Evolutionary conservation across 2,329 filamentous ascomycete species (phyloP), one percentile per base, ranked within the genome.

Genomic region (Aspergillus sergii): DNA sequence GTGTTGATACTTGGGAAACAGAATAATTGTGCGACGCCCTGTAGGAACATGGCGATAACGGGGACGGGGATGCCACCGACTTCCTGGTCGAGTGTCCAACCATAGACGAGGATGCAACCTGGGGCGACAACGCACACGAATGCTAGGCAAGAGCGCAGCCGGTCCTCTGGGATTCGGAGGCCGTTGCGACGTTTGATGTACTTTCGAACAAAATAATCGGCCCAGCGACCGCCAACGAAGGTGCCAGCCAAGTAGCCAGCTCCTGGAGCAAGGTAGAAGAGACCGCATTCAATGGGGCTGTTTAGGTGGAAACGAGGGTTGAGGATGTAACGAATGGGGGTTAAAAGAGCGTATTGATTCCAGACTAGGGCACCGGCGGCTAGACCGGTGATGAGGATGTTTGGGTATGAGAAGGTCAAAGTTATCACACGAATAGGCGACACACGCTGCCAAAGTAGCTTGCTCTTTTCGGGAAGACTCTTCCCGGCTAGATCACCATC

Each of bases 1-100:
- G 91, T 91, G 74, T 94, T 93, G 65, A 94, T 75, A 55, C 85
- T 87, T 0, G 90, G 90, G 71, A 93, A 93, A 69, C 89, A 91
- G 72, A 92, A 91, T 7, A 93, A 79, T 75, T 93, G 90, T 0
- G 87, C 89, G 0, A 93, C 83, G 1, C 91, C 91, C 71, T 93
- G 90, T 2, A 90, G 64, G 72, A 93, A 93, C 82, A 94, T 89
- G 69, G 87, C 86, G 9, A 93, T 82, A 2, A 93, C 89, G 0
- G 90, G 91, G 5, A 81, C 71, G 0, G 85, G 79, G 2, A 88
- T 79, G 0, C 85, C 86, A 2, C 86, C 86, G 1, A 83, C 80
- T 10, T 75, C 72, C 65, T 84, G 83, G 62, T 88, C 83, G 7
- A 88, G 81, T 2, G 80, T 82, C 86, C 89, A 91, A 1, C 89